These are phyloP conservation scores for Aspergillus homomorphus DNA, from an alignment of 495 filamentous ascomycete species.

Conservation along the genomic window DNA sequence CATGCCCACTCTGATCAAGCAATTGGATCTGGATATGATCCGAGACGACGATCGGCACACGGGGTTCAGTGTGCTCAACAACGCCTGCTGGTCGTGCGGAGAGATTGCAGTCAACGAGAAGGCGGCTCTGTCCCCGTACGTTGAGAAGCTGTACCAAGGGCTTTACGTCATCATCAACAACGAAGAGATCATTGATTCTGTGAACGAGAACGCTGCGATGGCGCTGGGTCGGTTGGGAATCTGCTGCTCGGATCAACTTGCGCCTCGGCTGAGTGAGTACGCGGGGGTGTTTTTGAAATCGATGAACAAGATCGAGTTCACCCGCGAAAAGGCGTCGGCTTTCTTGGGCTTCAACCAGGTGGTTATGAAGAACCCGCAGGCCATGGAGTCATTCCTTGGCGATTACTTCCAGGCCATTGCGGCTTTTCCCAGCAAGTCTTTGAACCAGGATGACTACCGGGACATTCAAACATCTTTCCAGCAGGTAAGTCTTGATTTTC, in stretches of 20 bases:
- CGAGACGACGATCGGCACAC: conserved; percentile 69
- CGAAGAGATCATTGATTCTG: conserved; percentile 79
- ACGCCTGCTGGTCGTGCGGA: conserved; percentile 95
- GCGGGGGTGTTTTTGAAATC: conserved; percentile 76
- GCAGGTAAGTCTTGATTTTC: conserved; percentile 35
- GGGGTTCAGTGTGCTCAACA: conserved; percentile 90
- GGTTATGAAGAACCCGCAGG: conserved; percentile 81
- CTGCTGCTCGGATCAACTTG: conserved; percentile 70
- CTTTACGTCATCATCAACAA: conserved; percentile 76
- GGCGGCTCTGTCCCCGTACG: conserved; percentile 73
- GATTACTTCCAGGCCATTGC: conserved; percentile 86
- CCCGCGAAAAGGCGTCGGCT: conserved; percentile 92
- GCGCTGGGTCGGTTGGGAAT: conserved; percentile 87
- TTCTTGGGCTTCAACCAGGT: conserved; percentile 85
- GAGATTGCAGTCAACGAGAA: conserved; percentile 89
- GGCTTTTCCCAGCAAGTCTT: conserved; percentile 59
- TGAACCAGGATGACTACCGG: conserved; percentile 49
- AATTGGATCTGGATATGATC: conserved; percentile 78
- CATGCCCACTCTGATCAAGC: conserved; percentile 75
- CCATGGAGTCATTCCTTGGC: conserved; percentile 80
- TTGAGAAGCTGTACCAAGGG: conserved; percentile 70
- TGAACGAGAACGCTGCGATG: conserved; percentile 93
- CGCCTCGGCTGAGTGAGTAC: conserved; percentile 76
- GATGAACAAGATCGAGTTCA: conserved; percentile 80
- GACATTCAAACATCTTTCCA: conserved; percentile 52